Conservation (phyloP, 345 rosid genomes). For the Moricandia moricandioides region DNA sequence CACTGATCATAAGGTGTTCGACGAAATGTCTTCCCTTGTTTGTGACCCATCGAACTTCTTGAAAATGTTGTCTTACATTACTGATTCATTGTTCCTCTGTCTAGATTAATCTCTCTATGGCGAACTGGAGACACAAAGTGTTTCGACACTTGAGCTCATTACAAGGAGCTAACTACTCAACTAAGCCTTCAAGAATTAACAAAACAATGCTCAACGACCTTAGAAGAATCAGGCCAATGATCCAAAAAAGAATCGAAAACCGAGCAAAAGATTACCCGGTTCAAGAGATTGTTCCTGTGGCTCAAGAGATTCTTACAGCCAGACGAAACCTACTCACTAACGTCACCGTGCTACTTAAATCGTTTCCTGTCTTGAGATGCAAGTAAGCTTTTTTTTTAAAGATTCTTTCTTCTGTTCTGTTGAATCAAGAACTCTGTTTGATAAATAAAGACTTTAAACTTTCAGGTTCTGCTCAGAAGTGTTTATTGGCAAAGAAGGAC, state of each 20-base stretch:
- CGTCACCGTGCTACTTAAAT: constrained; percentile 54
- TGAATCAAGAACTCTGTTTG: neutral
- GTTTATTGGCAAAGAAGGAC: constrained; percentile 79
- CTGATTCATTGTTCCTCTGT: neutral
- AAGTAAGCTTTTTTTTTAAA: constrained; percentile 47
- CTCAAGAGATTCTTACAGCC: constrained; percentile 58
- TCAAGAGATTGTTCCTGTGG: constrained; percentile 58
- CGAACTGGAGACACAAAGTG: constrained; percentile 36
- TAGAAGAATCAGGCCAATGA: constrained; percentile 74
- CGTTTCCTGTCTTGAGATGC: constrained; percentile 64
- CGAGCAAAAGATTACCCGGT: constrained; percentile 71
- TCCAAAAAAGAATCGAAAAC: constrained; percentile 63
- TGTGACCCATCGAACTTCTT: neutral
- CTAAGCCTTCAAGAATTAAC: constrained; percentile 41
- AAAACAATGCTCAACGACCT: constrained; percentile 49
- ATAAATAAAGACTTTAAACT: neutral
- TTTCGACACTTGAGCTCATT: constrained; percentile 15
- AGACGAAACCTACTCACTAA: constrained; percentile 55
- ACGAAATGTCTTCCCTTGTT: constrained; percentile 6
- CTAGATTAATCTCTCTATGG: constrained; percentile 23
- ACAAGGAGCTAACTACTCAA: constrained; percentile 24
- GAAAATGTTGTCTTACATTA: neutral
- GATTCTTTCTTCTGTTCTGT: neutral
- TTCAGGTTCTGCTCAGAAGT: constrained; percentile 88
- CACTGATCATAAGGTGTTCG: constrained; percentile 21